Evolutionary conservation across 1,139 yeast genomes (phyloP), one percentile per base, ranked within the genome.

Genomic region (Hanseniaspora gamundiae): DNA sequence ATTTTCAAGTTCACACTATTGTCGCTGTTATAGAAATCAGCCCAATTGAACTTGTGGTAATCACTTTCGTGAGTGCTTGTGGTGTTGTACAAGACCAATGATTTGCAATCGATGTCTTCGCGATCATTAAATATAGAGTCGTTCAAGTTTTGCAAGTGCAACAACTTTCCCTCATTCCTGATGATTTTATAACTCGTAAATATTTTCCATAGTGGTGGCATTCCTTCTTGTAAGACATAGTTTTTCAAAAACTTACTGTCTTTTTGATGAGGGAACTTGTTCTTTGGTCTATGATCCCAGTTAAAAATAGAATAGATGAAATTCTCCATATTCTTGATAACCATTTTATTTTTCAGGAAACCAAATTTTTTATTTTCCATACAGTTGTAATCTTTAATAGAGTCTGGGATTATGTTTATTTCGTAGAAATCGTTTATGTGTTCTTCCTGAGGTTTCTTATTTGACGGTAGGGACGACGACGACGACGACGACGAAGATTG

Each of bases 191-290:
- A 62, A 0, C 83, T 82, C 4, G 81, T 79, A 7, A 80, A 59
- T 46, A 79, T 67, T 0, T 82, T 69, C 88, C 88, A 80, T 24
- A 80, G 59, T 2, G 87, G 86, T 53, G 63, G 54, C 19, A 59
- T 50, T 26, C 53, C 36, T 51, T 52, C 39, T 50, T 55, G 29
- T 28, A 13, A 13, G 8, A 13, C 11, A 8, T 14, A 28, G 9
- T 8, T 8, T 28, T 28, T 28, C 3, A 4, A 28, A 28, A 8
- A 28, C n/a, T 28, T 28, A 13, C 14, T 28, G 30, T 28, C n/a
- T 14, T 28, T 28, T 28, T 8, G 30, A 28, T 3, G 11, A 13
- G 11, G 30, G 11, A 26, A 4, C n/a, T 4, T 28, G 7, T 28
- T 4, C n/a, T 28, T 28, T 4, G 11, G 11, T 28, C n/a, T 28